Conservation (phyloP, 2,329 filamentous ascomycete species). For the Mycosphaerella arachidis region DNA sequence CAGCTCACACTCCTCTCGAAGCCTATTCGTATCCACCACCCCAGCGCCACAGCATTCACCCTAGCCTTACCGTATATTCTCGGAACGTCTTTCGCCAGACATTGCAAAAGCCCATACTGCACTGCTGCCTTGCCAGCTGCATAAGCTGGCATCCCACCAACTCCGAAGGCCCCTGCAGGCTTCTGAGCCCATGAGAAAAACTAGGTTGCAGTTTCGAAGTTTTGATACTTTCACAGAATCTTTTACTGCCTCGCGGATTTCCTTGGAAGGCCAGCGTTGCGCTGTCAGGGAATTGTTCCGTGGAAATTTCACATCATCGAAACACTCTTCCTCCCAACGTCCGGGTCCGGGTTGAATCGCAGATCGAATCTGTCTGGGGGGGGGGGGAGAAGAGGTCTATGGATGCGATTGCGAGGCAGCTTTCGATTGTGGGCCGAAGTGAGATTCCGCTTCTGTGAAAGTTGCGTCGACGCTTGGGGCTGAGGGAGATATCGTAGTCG, state of each 20-base stretch:
- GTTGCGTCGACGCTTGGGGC: constrained; percentile 32
- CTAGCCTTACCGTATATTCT: constrained; percentile 36
- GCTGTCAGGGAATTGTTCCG: constrained; percentile 42
- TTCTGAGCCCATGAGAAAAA: constrained; percentile 46
- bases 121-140: constrained; percentile 45
- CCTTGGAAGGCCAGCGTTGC: constrained; percentile 41
- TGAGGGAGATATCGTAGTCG: constrained; percentile 30
- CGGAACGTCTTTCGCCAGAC: constrained; percentile 39
- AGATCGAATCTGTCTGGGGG: constrained; percentile 37
- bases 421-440: constrained; percentile 37
- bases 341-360: constrained; percentile 40
- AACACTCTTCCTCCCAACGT: constrained; percentile 38
- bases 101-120: constrained; percentile 41
- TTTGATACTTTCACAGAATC: constrained; percentile 13
- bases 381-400: constrained; percentile 42
- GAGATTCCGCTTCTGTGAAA: constrained; percentile 33
- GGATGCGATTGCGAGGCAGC: constrained; percentile 42
- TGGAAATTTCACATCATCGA: constrained; percentile 43
- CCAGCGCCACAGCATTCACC: constrained; percentile 47
- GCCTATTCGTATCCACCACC: constrained; percentile 43
- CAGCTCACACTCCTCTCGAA: constrained; percentile 38
- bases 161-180: constrained; percentile 44
- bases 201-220: constrained; percentile 37
- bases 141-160: constrained; percentile 42
- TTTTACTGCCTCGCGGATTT: constrained; percentile 37